These are phyloP conservation scores for Sporobolomyces roseus DNA, from an alignment of 768 basidiomycete species.

Conservation along the genomic window DNA sequence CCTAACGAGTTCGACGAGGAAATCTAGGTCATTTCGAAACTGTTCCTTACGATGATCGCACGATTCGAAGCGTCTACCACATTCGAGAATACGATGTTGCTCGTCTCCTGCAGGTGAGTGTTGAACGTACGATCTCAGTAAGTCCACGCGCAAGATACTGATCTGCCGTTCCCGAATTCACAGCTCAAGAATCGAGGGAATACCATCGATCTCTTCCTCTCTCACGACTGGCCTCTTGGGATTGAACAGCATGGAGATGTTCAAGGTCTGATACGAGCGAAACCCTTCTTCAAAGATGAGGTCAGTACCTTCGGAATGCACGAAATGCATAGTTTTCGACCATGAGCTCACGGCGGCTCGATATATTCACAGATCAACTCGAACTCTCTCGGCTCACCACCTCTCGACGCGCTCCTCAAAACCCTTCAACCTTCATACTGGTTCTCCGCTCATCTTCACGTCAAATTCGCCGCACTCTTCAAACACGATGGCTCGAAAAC, in stretches of 20 bases:
- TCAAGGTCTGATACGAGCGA: conserved; percentile 62
- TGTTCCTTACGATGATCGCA: conserved; percentile 68
- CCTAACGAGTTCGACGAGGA: neutral
- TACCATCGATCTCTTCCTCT: conserved; percentile 69
- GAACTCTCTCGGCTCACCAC: conserved; percentile 77
- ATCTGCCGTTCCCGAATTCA: too few relatives aligned
- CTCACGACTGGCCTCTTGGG: conserved; percentile 90
- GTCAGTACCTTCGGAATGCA: conserved; percentile 40
- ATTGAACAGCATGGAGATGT: conserved; percentile 80
- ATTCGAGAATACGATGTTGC: conserved; percentile 78
- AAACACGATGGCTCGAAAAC: conserved; percentile 42
- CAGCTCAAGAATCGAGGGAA: conserved; percentile 34
- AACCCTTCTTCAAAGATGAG: conserved; percentile 72
- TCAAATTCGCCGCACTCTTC: conserved; percentile 68
- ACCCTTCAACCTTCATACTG: conserved; percentile 76
- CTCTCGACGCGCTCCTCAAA: conserved; percentile 69
- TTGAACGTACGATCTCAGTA: too few relatives aligned
- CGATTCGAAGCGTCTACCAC: conserved; percentile 83
- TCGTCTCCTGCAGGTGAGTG: conserved; percentile 60
- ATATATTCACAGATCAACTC: conserved; percentile 56
- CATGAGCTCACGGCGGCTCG: too few relatives aligned
- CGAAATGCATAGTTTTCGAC: too few relatives aligned
- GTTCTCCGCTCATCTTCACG: conserved; percentile 90
- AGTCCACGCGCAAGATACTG: too few relatives aligned
- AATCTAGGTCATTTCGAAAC: conserved; percentile 67